A percentile compares a stretch with the other conserved stretches of the same genome.
These are phyloP conservation scores for Meripilus lineatus DNA, from an alignment of 1,284 basidiomycete species.

Conservation along the genomic window DNA sequence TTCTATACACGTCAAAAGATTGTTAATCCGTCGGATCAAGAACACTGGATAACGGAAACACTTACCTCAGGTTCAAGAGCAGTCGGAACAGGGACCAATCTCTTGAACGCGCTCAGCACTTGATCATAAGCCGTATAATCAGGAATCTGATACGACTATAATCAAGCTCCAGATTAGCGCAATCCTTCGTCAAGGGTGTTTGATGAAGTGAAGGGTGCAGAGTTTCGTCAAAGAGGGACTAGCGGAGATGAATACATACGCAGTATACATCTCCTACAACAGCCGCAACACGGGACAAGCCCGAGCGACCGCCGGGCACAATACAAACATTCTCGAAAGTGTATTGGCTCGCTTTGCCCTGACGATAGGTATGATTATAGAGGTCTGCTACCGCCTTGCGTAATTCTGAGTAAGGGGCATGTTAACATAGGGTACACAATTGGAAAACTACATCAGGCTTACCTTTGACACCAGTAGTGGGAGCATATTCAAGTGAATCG, in stretches of 20 bases:
- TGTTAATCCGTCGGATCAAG: too few relatives aligned
- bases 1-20: constrained; percentile 29
- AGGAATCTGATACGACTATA: constrained; percentile 17
- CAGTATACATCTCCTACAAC: constrained; percentile 85
- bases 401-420: constrained; percentile 26
- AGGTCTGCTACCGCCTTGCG: constrained; percentile 78
- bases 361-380: constrained; percentile 86
- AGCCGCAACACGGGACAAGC: constrained; percentile 85
- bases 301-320: constrained; percentile 86
- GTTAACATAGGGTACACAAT: constrained; percentile 15
- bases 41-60: too few relatives aligned
- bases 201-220: background rate
- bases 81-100: constrained; percentile 86
- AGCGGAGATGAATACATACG: constrained; percentile 34
- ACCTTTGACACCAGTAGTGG: constrained; percentile 89
- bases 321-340: constrained; percentile 90
- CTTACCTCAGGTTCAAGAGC: constrained; percentile 57
- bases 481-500: constrained; percentile 88
- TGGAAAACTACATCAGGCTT: constrained; percentile 11
- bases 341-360: constrained; percentile 78
- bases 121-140: constrained; percentile 88
- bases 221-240: too few relatives aligned
- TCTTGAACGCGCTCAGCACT: constrained; percentile 82
- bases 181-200: constrained; percentile 11
- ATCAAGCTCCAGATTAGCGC: background rate